Evolutionary conservation across 2,329 filamentous ascomycete species (phyloP).

Genomic region (Talaromyces sp.): DNA sequence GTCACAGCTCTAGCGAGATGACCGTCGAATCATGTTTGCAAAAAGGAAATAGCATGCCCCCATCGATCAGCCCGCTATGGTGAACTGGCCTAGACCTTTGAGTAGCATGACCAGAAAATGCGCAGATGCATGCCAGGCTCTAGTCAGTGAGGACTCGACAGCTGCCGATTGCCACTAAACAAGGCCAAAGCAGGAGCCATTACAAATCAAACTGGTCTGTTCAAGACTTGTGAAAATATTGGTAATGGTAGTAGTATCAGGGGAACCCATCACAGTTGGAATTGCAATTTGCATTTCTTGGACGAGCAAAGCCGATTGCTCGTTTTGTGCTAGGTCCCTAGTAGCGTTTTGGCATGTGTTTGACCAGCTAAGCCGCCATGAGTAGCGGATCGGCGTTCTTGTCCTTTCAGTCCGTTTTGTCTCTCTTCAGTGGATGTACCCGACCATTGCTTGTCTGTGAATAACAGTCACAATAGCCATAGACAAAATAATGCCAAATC

Average conservation of each 20-base stretch:
- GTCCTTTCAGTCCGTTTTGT: background rate
- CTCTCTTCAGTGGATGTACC: background rate
- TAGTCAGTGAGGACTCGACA: background rate
- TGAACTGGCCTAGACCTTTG: background rate
- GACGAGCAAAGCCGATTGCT: slow-evolving; percentile 2
- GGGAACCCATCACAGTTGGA: background rate
- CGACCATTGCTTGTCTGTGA: background rate
- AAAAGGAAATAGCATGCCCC: background rate
- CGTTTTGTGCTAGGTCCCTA: background rate
- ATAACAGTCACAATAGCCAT: background rate
- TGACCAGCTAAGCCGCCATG: background rate
- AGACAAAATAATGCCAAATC: background rate
- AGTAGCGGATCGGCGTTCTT: slow-evolving; percentile 4
- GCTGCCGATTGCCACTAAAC: slow-evolving; percentile 13
- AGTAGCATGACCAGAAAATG: slow-evolving; percentile 8
- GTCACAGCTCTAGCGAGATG: background rate
- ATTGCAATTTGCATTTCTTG: slow-evolving; percentile 9
- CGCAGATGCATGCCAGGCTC: slow-evolving; percentile 8
- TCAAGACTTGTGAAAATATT: background rate
- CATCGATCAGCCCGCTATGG: slow-evolving; percentile 1
- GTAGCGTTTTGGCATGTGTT: slow-evolving; percentile 1
- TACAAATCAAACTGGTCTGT: slow-evolving; percentile 9
- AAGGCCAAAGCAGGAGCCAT: background rate
- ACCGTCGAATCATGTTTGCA: slow-evolving; percentile 2
- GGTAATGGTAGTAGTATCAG: slow-evolving; percentile 11